These are phyloP conservation scores for Colletotrichum shisoi DNA, from an alignment of 2,329 filamentous ascomycete species.

Conservation along the genomic window DNA sequence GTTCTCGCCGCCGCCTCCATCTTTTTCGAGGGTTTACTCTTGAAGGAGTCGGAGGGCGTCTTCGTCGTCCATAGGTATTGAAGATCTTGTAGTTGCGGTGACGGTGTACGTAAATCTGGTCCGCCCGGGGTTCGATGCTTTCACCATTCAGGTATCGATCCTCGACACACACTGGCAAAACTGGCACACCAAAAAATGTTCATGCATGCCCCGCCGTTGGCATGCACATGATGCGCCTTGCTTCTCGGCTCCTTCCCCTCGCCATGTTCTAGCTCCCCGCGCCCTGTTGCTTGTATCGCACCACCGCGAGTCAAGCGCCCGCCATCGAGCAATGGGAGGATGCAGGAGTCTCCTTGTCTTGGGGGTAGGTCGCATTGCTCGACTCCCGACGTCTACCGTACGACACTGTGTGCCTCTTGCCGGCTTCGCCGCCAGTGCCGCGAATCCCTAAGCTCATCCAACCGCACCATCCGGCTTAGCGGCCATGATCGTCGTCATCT, in stretches of 20 bases:
- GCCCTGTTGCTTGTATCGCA: conserved; percentile 23
- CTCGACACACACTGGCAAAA: conserved; percentile 20
- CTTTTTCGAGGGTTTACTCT: conserved; percentile 14
- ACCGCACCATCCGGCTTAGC: conserved; percentile 18
- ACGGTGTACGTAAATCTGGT: conserved; percentile 16
- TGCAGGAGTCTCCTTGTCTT: conserved; percentile 17
- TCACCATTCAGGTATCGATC: conserved; percentile 19
- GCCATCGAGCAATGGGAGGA: conserved; percentile 22
- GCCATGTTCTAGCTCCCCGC: conserved; percentile 28
- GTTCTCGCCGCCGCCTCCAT: conserved; percentile 1
- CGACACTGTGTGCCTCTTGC: conserved; percentile 5
- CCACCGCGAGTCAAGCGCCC: conserved; percentile 35
- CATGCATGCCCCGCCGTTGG: conserved; percentile 34
- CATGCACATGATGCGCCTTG: conserved; percentile 35
- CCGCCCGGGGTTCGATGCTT: conserved; percentile 27
- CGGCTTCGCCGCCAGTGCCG: conserved; percentile 28
- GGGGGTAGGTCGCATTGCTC: conserved; percentile 25
- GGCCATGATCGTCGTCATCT: conserved; percentile 20
- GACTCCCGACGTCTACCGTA: conserved; percentile 20
- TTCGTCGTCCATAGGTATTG: background rate
- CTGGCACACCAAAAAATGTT: conserved; percentile 29
- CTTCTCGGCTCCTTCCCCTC: conserved; percentile 22
- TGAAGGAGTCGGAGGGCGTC: background rate
- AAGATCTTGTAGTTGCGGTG: conserved; percentile 19
- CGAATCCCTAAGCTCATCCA: conserved; percentile 11